Evolutionary conservation across 768 basidiomycete genomes (phyloP), one percentile per base, ranked within the genome.

Genomic region (Lentinula guzmanii): DNA sequence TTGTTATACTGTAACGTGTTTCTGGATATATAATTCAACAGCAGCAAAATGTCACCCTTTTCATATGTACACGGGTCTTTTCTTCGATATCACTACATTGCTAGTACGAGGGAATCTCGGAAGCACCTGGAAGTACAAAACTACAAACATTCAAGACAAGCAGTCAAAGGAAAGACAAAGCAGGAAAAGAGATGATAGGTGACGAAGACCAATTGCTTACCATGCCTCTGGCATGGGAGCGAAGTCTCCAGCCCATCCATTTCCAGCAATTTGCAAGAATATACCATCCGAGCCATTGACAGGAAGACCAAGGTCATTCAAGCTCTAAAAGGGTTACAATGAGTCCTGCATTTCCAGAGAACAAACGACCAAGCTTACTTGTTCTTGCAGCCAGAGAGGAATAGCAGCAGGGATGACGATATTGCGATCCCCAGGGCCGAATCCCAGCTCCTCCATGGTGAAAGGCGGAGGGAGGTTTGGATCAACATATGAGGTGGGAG

Each of bases 351-450:
- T 45, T 35, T 11, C 53, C 33, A 62, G 24, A 46, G 21, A 41
- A 61, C 53, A 31, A 16, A 50, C 77, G 28, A 18, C 3, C 3
- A 31, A 9, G 2, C 86, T 62, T 54, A 91, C 92, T 77, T 91
- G 88, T 73, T 96, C 95, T 70, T 91, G 93, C 61, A 97, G 75
- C 95, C 95, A 97, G 3, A 86, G 68, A n/a, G 95, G 95, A 60
- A 97, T 89, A 51, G 87, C 84, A 45, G 85, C 83, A 9, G 91
- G 89, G 69, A 84, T 91, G 71, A 95, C 86, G 55, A 85, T 82
- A 41, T 67, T 66, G 52, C 81, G 75, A 61, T 84, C 82, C 53
- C 74, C 54, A 55, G 62, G 51, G 43, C 81, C 80, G 65, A 92
- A 86, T 0, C 91, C 92, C 28, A 94, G 81, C 67, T 94, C 94